Evolutionary conservation across 805 yeast genomes (phyloP), one percentile per base, ranked within the genome.

Genomic region (Suhomyces vadensis): DNA sequence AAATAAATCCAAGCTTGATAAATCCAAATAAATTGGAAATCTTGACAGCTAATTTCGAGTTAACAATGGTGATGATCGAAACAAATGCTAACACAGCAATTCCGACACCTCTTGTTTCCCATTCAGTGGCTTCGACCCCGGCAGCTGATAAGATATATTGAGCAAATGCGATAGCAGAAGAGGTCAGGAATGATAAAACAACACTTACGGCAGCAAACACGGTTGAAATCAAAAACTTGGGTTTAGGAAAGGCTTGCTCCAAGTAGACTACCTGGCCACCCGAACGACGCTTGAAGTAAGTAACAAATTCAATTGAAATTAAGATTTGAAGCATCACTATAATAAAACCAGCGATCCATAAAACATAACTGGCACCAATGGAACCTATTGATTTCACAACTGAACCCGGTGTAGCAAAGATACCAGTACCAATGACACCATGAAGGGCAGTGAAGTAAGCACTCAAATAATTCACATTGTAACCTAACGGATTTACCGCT

Each of bases 351-450:
- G 58, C 53, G 2, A 66, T 52, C 77, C 78, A 73, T n/a, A 73
- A 54, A 3, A 73, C 64, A 41, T 72, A 73, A 4, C 72, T 54
- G 8, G 73, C 67, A 24, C 78, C 78, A 35, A 73, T 53, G 1
- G 74, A 67, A 1, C 77, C 77, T 42, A 71, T 61, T 1, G 72
- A 63, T n/a, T 56, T 59, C n/a, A 74, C 73, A 45, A 85, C 74
- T 1, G 80, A 70, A 3, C 83, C 78, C 4, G 90, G 87, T 0
- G 86, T 82, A 9, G 85, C 79, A 58, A 85, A 85, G 38, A 85
- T 83, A 64, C 90, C 90, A 0, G 90, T 84, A 50, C 91, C 91
- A 35, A 85, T 72, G 69, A 85, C 79, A 52, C 90, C 79, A 51
- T 83, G 84, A 54, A 83, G 70, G 44, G 83, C 79, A 45, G 83